A percentile compares a stretch with the other conserved stretches of the same genome.
Evolutionary conservation across 768 basidiomycete species (phyloP).

Genomic region (Rhizopogon sp.): DNA sequence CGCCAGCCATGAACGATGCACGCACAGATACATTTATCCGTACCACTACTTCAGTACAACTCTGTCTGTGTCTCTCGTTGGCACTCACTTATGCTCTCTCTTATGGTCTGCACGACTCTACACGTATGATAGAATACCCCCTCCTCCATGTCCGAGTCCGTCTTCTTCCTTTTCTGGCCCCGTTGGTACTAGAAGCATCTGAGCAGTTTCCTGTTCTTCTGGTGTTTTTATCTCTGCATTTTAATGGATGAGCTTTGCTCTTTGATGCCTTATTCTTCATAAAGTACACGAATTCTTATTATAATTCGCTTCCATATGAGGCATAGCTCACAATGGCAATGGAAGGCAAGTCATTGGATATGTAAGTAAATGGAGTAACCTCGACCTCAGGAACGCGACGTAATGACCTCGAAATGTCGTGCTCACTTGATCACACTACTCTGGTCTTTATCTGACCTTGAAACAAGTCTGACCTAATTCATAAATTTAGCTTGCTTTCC

Average conservation of each 20-base stretch:
- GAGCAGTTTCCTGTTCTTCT: background rate
- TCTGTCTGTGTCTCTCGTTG: constrained; percentile 17
- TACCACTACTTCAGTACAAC: constrained; percentile 20
- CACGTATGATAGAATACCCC: constrained; percentile 33
- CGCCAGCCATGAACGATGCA: constrained; percentile 57
- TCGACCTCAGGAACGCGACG: background rate
- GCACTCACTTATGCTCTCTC: constrained; percentile 32
- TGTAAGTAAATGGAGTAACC: too few species aligned
- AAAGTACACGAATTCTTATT: too few species aligned
- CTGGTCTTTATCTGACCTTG: background rate
- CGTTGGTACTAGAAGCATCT: constrained; percentile 2
- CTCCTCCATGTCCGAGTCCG: constrained; percentile 17
- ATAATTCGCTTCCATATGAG: too few species aligned
- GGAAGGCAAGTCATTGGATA: too few species aligned
- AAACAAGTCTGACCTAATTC: too few species aligned
- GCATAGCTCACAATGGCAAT: too few species aligned
- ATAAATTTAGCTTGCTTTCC: background rate
- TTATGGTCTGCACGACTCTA: constrained; percentile 30
- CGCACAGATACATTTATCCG: constrained; percentile 17
- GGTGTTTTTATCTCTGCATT: background rate
- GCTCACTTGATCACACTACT: background rate
- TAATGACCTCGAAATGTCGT: background rate
- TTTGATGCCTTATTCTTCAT: too few species aligned
- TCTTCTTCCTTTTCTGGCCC: constrained; percentile 8
- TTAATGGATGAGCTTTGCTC: background rate